These are phyloP conservation scores for Pelargonium fulgidum DNA, from an alignment of 441 rosid genomes.

Conservation along the genomic window DNA sequence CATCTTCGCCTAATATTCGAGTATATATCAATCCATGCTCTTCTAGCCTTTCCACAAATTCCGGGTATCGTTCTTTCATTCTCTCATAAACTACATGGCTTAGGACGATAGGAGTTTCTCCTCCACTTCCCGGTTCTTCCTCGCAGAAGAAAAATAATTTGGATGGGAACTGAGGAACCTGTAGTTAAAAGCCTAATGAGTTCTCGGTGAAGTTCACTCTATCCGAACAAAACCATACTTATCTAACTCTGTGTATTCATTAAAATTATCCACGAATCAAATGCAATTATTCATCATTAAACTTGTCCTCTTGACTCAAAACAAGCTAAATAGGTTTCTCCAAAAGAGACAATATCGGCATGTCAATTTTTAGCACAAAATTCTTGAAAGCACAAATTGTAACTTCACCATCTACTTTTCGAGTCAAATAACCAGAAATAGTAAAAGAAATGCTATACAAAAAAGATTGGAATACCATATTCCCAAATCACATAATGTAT, in stretches of 20 bases:
- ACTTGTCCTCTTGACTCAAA: too few relatives aligned
- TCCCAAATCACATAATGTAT: too few relatives aligned
- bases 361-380: too few relatives aligned
- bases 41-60: slow-evolving; percentile 58
- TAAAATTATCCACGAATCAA: neutral
- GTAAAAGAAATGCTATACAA: too few relatives aligned
- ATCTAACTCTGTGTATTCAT: neutral
- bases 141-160: slow-evolving; percentile 87
- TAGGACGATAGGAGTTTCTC: slow-evolving; percentile 82
- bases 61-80: slow-evolving; percentile 61
- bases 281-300: neutral
- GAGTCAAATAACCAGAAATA: too few relatives aligned
- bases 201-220: neutral
- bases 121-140: slow-evolving; percentile 74
- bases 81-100: slow-evolving; percentile 72
- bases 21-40: slow-evolving; percentile 60
- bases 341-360: too few relatives aligned
- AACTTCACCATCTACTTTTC: too few relatives aligned
- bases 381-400: too few relatives aligned
- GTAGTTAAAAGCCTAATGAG: slow-evolving; percentile 11
- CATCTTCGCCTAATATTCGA: slow-evolving; percentile 68
- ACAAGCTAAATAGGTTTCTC: too few relatives aligned
- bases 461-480: too few relatives aligned
- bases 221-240: too few relatives aligned
- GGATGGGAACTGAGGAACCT: slow-evolving; percentile 86